Percentiles rank a stretch among this genome's conserved stretches.
Evolutionary conservation across 352 stramenopile species (phyloP).

Genomic region (Pythium monospermum): DNA sequence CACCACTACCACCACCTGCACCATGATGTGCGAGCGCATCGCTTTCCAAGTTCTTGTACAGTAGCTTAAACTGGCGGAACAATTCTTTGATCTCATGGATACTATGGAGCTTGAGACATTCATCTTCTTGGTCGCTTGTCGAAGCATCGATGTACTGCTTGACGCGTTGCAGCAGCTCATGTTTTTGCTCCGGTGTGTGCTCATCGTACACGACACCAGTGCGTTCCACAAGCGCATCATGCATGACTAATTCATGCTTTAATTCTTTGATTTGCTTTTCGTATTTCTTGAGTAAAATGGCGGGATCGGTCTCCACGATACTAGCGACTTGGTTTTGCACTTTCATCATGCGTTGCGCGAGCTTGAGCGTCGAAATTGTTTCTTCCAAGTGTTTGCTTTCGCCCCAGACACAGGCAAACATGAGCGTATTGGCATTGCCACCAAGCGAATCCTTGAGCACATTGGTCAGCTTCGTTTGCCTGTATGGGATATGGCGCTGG

Average conservation of each 20-base stretch:
- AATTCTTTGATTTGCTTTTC: slow-evolving; percentile 90
- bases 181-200: slow-evolving; percentile 90
- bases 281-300: slow-evolving; percentile 84
- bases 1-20: background rate
- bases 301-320: slow-evolving; percentile 85
- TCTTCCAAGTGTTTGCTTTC: slow-evolving; percentile 91
- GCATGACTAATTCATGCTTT: slow-evolving; percentile 92
- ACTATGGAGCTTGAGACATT: slow-evolving; percentile 69
- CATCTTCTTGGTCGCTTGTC: slow-evolving; percentile 65
- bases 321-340: slow-evolving; percentile 87
- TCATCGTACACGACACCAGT: slow-evolving; percentile 82
- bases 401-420: slow-evolving; percentile 94
- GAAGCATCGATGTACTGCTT: slow-evolving; percentile 71
- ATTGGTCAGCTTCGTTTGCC: slow-evolving; percentile 94
- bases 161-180: slow-evolving; percentile 63
- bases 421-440: slow-evolving; percentile 94
- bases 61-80: slow-evolving; percentile 88
- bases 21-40: slow-evolving; percentile 21
- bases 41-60: slow-evolving; percentile 62
- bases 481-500: slow-evolving; percentile 87
- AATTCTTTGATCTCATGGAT: slow-evolving; percentile 90
- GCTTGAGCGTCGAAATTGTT: slow-evolving; percentile 90
- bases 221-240: slow-evolving; percentile 89
- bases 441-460: slow-evolving; percentile 92
- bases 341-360: slow-evolving; percentile 92